Evolutionary conservation across 1,284 basidiomycete species (phyloP), one percentile per base, ranked within the genome.

Genomic region (Abortiporus biennis): DNA sequence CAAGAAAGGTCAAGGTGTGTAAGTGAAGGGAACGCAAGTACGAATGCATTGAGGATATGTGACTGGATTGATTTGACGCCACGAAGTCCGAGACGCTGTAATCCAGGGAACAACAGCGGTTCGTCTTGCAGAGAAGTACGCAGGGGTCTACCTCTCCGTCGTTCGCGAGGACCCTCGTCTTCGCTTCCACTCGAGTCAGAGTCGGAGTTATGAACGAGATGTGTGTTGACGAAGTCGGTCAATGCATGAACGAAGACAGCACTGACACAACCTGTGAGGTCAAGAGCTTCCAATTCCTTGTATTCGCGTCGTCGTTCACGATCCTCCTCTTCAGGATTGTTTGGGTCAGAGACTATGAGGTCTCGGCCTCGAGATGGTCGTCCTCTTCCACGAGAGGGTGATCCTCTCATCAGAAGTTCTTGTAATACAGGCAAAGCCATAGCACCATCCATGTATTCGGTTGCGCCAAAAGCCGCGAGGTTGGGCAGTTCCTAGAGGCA

Each of bases 361-460:
- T 73, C 74, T 24, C 82, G 78, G 2, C 79, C 78, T 44, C 85
- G 77, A n/a, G 74, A 69, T n/a, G 78, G 77, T 25, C 80, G 79
- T 0, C 83, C 80, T 16, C 85, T 72, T 1, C 77, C 80, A 32
- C 79, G 75, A 23, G 81, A 80, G 6, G 76, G 72, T 6, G 69
- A 65, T 5, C 92, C 92, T 22, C 92, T 81, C 49, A 95, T 76
- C 55, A 96, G 81, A 6, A 96, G 68, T 55, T 95, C 92, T 45
- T 83, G 85, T 17, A 96, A 65, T 2, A 96, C 91, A 0, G 80
- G 69, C 19, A 86, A 68, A 6, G 84, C 86, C 35, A 96, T 68
- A 1, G 92, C 84, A 1, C 91, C 89, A 53, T 96, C 92, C 86
- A 96, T 95, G 58, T 94, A 96, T 61, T 95, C 92, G 0, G 92